Base-by-base conservation (phyloP, 768 basidiomycete genomes). In the Lentinula aciculospora region DNA sequence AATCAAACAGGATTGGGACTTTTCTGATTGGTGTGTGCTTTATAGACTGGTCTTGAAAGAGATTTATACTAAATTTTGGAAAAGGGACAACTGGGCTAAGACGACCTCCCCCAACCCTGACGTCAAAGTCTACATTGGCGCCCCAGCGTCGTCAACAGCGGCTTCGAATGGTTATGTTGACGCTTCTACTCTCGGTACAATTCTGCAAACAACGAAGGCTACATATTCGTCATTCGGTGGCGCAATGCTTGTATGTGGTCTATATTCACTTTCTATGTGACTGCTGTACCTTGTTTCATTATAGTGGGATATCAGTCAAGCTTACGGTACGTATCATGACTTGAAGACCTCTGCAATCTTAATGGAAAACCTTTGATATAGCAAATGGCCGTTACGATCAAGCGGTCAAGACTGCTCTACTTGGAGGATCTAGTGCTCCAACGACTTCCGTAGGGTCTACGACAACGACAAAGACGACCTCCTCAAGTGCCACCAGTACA, bases 61-160 rank as follows among this genome's bases (percentile, higher is more conserved):
- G 44, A 23, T 8, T 12, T 6, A 13, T 29, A 10, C n/a, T 50
- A 1, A 56, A 23, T 28, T 19, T 39, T 27, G n/a, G 21, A 31
- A 15, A 29, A 60, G 54, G 34, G 28, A 32, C n/a, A 46, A 27
- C 67, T 84, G 81, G 81, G 82, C 82, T 1, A 80, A 77, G 70
- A 80, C 71, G 13, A 65, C 67, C 8, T 80, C 81, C n/a, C 73
- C 76, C 1, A 82, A 82, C 72, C 68, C 64, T 63, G 71, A 78
- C 63, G 77, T 82, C 56, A 83, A 83, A 67, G 65, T 83, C 34
- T 82, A 74, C 66, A 77, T 83, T 60, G 82, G 82, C 36, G 82
- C 80, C 12, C 81, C 82, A 1, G 81, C 81, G 10, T 71, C 80
- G 0, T 65, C 74, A 1, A 71, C 72, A 4, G 81, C 82, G 17